These are phyloP conservation scores for Pseudomonodictys pantanalensis DNA, from an alignment of 495 filamentous ascomycete species.

Conservation along the genomic window DNA sequence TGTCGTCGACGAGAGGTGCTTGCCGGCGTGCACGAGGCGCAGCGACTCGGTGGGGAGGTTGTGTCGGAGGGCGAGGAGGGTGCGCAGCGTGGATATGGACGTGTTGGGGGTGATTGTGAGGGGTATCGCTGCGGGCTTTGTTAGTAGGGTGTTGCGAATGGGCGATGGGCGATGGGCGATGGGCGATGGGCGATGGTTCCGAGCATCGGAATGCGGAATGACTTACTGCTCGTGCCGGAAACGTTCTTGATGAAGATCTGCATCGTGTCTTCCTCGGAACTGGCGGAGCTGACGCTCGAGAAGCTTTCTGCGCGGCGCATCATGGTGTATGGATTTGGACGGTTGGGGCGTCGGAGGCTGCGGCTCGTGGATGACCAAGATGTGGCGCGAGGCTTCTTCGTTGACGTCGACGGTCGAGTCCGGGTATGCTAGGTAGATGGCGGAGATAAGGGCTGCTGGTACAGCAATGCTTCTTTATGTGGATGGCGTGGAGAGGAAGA, in stretches of 20 bases:
- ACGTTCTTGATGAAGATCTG: slow-evolving; percentile 54
- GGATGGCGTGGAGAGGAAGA: too few species aligned
- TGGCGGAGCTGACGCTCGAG: slow-evolving; percentile 37
- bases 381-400: background rate
- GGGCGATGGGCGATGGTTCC: slow-evolving; percentile 6
- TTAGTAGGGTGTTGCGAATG: background rate
- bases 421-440: too few species aligned
- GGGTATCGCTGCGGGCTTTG: slow-evolving; percentile 43
- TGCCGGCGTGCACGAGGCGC: slow-evolving; percentile 49
- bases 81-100: slow-evolving; percentile 45
- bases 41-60: slow-evolving; percentile 42
- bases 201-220: slow-evolving; percentile 1
- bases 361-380: background rate
- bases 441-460: too few species aligned
- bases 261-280: slow-evolving; percentile 44
- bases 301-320: slow-evolving; percentile 42
- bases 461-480: too few species aligned
- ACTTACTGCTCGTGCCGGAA: slow-evolving; percentile 48
- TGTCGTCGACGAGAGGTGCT: slow-evolving; percentile 42
- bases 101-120: slow-evolving; percentile 45
- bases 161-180: background rate
- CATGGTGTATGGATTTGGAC: background rate
- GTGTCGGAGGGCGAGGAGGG: slow-evolving; percentile 48
- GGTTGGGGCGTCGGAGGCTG: background rate
- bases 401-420: background rate